phyloP scores from a whole-genome alignment of 1,139 yeast species.

The Blastobotrys capitulatus region DNA sequence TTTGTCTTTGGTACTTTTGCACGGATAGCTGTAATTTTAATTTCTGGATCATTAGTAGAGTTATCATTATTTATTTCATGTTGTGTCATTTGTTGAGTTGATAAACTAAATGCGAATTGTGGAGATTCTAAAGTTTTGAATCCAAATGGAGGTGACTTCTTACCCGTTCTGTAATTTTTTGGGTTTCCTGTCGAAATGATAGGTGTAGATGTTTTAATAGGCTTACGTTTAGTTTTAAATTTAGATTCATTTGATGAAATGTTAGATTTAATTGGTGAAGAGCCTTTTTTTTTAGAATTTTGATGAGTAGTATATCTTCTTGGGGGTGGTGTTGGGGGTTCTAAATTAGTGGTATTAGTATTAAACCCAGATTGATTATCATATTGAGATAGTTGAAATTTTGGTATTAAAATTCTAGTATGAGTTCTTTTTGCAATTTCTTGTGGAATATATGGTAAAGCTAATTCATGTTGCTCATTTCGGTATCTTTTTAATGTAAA shows the following conservation, averaged over 20 bases:
- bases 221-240: neutral
- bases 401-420: neutral
- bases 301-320: neutral
- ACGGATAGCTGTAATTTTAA: no score
- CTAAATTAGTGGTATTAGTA: neutral
- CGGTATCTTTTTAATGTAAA: slow-evolving; percentile 18
- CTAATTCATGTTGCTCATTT: slow-evolving; percentile 11
- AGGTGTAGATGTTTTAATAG: neutral
- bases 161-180: neutral
- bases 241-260: neutral
- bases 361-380: no score
- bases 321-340: neutral
- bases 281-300: neutral
- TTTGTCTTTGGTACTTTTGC: no score
- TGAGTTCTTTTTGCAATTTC: neutral
- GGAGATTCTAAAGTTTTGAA: neutral
- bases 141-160: slow-evolving; percentile 1
- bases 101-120: neutral
- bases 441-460: neutral
- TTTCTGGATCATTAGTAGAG: no score
- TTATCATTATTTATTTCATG: no score
- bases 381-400: no score
- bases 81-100: no score
- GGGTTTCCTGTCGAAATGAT: neutral
- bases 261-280: no score